A percentile compares a stretch with the other conserved stretches of the same genome.
Conservation (phyloP, 768 basidiomycete species). For the Pisolithus microcarpus region DNA sequence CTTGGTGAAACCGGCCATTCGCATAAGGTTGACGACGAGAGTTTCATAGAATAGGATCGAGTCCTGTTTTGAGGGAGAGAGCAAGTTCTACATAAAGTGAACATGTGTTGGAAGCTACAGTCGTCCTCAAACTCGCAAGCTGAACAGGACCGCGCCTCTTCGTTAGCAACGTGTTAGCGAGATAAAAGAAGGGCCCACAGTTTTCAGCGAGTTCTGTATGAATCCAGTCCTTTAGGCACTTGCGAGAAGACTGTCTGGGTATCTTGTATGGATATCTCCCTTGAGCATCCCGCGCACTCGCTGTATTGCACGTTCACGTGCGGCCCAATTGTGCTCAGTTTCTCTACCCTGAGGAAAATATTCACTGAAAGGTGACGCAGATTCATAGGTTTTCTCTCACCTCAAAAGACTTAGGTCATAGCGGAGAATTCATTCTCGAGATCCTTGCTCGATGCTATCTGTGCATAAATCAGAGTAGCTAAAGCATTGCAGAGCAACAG, state of each 20-base stretch:
- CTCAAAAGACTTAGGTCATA: conserved; percentile 78
- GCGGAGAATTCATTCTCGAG: conserved; percentile 76
- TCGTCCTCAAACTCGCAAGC: conserved; percentile 87
- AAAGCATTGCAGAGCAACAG: neutral
- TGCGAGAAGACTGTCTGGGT: conserved; percentile 66
- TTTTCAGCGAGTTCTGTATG: conserved; percentile 77
- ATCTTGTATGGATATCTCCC: conserved; percentile 73
- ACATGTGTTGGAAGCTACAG: conserved; percentile 75
- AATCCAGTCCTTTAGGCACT: conserved; percentile 70
- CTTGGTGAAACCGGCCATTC: conserved; percentile 88
- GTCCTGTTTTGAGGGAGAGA: conserved; percentile 48
- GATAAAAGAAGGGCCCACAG: conserved; percentile 44
- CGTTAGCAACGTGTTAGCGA: neutral
- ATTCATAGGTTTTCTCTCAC: conserved; percentile 31
- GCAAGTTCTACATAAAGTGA: conserved; percentile 72
- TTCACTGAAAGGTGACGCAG: conserved; percentile 1
- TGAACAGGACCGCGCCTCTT: conserved; percentile 25
- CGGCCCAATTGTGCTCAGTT: conserved; percentile 92
- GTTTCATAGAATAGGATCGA: conserved; percentile 81
- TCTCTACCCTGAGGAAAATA: conserved; percentile 72
- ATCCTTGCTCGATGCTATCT: conserved; percentile 83
- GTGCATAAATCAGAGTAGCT: conserved; percentile 2
- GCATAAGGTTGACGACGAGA: conserved; percentile 67
- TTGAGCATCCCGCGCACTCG: conserved; percentile 86
- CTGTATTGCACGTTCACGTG: conserved; percentile 68